phyloP scores from a whole-genome alignment of 2,329 filamentous ascomycete genomes.

The Raffaelea deltoideospora region DNA sequence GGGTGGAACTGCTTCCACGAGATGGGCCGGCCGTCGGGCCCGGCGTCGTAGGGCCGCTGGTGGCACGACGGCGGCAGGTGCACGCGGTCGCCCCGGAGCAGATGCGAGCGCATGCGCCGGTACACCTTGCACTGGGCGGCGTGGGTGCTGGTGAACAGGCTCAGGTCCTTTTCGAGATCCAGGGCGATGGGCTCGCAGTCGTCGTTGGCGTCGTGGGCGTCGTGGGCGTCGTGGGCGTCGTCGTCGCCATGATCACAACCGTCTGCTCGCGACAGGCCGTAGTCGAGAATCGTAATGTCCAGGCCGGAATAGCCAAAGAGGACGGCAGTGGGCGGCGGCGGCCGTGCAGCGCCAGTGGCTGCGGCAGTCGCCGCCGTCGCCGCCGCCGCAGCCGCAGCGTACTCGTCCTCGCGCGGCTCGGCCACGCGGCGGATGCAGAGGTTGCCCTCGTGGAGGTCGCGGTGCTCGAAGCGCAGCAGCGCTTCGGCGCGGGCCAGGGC shows the following conservation, averaged over 20 bases:
- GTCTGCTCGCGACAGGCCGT: slow-evolving; percentile 43
- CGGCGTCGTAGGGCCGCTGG: slow-evolving; percentile 28
- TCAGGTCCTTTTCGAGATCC: slow-evolving; percentile 44
- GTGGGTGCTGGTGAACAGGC: slow-evolving; percentile 44
- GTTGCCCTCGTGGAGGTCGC: slow-evolving; percentile 51
- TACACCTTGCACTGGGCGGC: slow-evolving; percentile 46
- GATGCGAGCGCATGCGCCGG: slow-evolving; percentile 44
- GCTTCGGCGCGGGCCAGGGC: slow-evolving; percentile 45
- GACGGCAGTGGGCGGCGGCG: slow-evolving; percentile 16
- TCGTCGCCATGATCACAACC: too few relatives aligned
- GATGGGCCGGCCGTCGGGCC: slow-evolving; percentile 29
- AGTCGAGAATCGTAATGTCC: slow-evolving; percentile 50
- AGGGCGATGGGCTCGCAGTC: slow-evolving; percentile 28
- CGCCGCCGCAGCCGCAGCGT: too few relatives aligned
- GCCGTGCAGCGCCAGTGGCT: too few relatives aligned
- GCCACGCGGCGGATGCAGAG: slow-evolving; percentile 37
- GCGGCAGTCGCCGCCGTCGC: too few relatives aligned
- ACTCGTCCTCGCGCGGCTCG: slow-evolving; percentile 17
- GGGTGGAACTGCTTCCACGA: slow-evolving; percentile 40
- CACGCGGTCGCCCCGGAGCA: slow-evolving; percentile 33
- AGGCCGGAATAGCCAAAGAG: slow-evolving; percentile 44
- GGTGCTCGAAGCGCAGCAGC: slow-evolving; percentile 46
- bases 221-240: slow-evolving; percentile 16
- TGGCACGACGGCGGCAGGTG: slow-evolving; percentile 33
- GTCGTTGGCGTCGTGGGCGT: slow-evolving; percentile 17